Base-by-base conservation (phyloP, 2,329 filamentous ascomycete genomes). In the Colletotrichum costaricense region DNA sequence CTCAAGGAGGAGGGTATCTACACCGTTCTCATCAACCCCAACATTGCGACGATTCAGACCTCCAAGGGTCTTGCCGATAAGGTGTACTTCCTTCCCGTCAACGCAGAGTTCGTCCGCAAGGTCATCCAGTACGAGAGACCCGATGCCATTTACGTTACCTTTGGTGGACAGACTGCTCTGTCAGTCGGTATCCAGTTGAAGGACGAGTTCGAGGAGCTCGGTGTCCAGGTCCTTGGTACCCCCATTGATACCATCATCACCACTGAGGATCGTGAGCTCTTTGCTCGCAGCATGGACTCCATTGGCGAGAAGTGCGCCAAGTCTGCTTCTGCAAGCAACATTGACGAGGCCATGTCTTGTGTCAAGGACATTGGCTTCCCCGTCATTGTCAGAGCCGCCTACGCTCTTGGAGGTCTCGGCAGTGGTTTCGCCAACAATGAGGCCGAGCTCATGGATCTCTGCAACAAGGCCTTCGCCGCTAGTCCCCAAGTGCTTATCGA, bases 201-300 rank as follows among this genome's bases (percentile, higher is more conserved):
- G 87, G 95, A 98, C 81, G 97, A 98, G 84, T 98, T 99, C 76
- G 95, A 97, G 82, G 88, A 86, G 63, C 93, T 98, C 5, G 97
- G 97, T 57, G 96, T 99, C 79, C 93, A 95, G 85, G 96, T 99
- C 56, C 89, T 99, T 19, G 97, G 97, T 83, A 99, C 97, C 6
- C 95, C 96, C 14, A 98, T 99, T 75, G 94, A 98, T 56, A 98
- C 97, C 60, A 98, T 99, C 84, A 98, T 98, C 84, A 98, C 96
- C 26, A 99, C 97, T 1, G 97, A 99, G 84, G 97, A 99, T 80
- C 94, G 97, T 82, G 97, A 99, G 86, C 90, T 98, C 55, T 99
- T 99, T 79, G 97, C 97, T 66, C 93, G 96, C 76, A 97, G 95
- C 87, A 98, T 99, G 96, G 96, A 98, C 80, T 97, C 95, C 0